Percentiles rank a stretch among this genome's conserved stretches.
These are phyloP conservation scores for Metschnikowia colocasiae DNA, from an alignment of 805 yeast species.

Conservation along the genomic window DNA sequence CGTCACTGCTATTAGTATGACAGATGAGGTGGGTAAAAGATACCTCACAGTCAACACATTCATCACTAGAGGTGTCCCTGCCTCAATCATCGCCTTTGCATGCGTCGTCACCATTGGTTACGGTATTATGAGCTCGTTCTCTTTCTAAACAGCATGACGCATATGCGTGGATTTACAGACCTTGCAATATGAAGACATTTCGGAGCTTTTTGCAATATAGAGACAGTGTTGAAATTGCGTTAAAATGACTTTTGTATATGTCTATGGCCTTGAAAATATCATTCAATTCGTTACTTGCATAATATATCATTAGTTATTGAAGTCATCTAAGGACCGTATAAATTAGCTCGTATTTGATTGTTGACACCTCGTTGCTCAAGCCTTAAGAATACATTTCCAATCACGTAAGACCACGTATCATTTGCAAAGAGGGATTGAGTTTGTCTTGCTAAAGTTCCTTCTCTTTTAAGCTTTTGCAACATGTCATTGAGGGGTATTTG, in stretches of 20 bases:
- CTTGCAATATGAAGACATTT: neutral
- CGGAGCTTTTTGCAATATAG: too few species aligned
- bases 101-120: slow-evolving; percentile 37
- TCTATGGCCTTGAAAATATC: neutral
- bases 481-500: slow-evolving; percentile 26
- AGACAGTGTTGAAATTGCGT: neutral
- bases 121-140: slow-evolving; percentile 31
- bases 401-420: slow-evolving; percentile 29
- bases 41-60: slow-evolving; percentile 41
- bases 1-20: slow-evolving; percentile 42
- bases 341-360: slow-evolving; percentile 26
- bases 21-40: slow-evolving; percentile 39
- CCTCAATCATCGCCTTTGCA: slow-evolving; percentile 35
- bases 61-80: slow-evolving; percentile 42
- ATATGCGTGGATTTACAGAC: neutral
- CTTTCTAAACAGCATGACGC: slow-evolving; percentile 5
- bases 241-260: neutral
- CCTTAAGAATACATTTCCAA: slow-evolving; percentile 29
- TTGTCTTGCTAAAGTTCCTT: slow-evolving; percentile 20
- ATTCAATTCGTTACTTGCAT: neutral
- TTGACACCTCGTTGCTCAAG: slow-evolving; percentile 31
- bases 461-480: slow-evolving; percentile 24
- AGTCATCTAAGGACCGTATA: slow-evolving; percentile 24
- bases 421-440: slow-evolving; percentile 26
- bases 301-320: slow-evolving; percentile 1